These are phyloP conservation scores for Penicillium turbatum DNA, from an alignment of 495 filamentous ascomycete species.

Conservation along the genomic window DNA sequence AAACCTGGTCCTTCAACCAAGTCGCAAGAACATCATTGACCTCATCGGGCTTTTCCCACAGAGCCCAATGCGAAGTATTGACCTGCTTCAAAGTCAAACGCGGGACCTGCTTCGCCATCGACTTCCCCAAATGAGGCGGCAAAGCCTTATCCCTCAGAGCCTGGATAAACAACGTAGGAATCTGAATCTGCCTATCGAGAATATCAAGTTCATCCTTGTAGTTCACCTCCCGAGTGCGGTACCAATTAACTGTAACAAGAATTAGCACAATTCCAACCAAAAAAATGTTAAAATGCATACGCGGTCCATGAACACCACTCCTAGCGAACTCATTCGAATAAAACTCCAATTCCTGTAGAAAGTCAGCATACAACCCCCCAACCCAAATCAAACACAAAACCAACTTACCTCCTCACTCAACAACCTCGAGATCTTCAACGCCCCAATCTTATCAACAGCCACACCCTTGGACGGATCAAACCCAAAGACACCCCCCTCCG, in stretches of 20 bases:
- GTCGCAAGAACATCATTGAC: slow-evolving; percentile 43
- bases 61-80: slow-evolving; percentile 64
- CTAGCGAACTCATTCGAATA: slow-evolving; percentile 66
- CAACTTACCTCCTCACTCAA: slow-evolving; percentile 54
- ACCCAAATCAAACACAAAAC: slow-evolving; percentile 4
- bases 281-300: slow-evolving; percentile 39
- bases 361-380: slow-evolving; percentile 10
- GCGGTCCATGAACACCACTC: slow-evolving; percentile 70
- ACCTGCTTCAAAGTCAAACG: slow-evolving; percentile 56
- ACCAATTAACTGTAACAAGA: slow-evolving; percentile 64
- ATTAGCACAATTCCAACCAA: background rate
- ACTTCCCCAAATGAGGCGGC: slow-evolving; percentile 58
- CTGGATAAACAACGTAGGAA: slow-evolving; percentile 70
- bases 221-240: slow-evolving; percentile 66
- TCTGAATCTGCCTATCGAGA: slow-evolving; percentile 47
- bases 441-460: slow-evolving; percentile 47
- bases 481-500: slow-evolving; percentile 46
- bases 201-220: slow-evolving; percentile 66
- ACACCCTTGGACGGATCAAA: slow-evolving; percentile 58
- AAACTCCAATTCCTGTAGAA: slow-evolving; percentile 60
- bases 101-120: slow-evolving; percentile 63
- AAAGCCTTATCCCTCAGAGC: slow-evolving; percentile 66
- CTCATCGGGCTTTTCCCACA: slow-evolving; percentile 60
- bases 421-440: slow-evolving; percentile 47
- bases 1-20: slow-evolving; percentile 46